Conservation (phyloP, 805 yeast species). For the Yamadazyma laniorum region DNA sequence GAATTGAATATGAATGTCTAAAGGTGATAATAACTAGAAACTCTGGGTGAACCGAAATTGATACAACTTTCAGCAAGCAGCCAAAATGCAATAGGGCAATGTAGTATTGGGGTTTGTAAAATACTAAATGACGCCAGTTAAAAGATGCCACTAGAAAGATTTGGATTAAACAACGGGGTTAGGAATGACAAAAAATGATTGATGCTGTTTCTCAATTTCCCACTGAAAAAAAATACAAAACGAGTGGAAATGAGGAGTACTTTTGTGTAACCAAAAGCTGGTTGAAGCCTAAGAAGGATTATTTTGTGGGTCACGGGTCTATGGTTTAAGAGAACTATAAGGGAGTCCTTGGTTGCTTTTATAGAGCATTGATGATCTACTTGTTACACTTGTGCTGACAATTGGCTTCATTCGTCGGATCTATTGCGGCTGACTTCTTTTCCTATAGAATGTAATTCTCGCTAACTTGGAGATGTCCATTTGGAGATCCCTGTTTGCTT, state of each 20-base stretch:
- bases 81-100: not conserved
- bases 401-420: no score
- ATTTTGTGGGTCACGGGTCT: no score
- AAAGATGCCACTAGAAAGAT: slow-evolving; percentile 1
- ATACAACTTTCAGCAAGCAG: not conserved
- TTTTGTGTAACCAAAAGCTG: slow-evolving; percentile 3
- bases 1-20: not conserved
- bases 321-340: no score
- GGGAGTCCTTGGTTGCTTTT: no score
- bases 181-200: slow-evolving; percentile 10
- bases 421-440: no score
- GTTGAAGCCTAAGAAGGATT: no score
- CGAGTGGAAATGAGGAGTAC: slow-evolving; percentile 1
- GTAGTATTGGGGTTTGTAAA: not conserved
- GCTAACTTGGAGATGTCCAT: no score
- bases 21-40: not conserved
- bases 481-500: no score
- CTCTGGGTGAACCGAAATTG: not conserved
- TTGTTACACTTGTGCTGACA: no score
- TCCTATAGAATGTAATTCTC: no score
- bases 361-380: no score
- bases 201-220: slow-evolving; percentile 7
- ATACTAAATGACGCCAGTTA: slow-evolving; percentile 1
- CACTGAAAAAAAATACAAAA: slow-evolving; percentile 4
- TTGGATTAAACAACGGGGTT: slow-evolving; percentile 7